Percentiles rank a stretch among this genome's conserved stretches.
phyloP scores from a whole-genome alignment of 257 asterid species.

The Mentha longifolia region DNA sequence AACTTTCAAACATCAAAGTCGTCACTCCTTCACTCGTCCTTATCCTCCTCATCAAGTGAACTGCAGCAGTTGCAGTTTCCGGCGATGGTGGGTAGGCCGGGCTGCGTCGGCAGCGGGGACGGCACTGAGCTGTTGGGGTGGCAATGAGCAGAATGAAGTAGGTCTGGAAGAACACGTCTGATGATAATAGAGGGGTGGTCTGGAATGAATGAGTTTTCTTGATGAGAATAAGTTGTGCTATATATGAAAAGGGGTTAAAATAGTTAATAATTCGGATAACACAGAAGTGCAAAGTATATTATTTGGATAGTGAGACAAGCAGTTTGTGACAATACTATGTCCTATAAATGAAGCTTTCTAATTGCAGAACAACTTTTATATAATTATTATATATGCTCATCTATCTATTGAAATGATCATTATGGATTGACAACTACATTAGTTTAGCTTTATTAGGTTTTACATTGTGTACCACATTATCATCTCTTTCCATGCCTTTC shows the following conservation, averaged over 20 bases:
- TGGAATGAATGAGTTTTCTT: not conserved
- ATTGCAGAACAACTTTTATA: not conserved
- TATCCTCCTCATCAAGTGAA: too few species aligned
- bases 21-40: too few species aligned
- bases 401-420: not conserved
- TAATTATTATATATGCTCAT: slow-evolving; percentile 1
- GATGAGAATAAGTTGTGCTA: not conserved
- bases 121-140: too few species aligned
- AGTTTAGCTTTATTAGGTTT: not conserved
- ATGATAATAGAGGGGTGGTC: not conserved
- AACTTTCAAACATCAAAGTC: too few species aligned
- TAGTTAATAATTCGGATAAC: not conserved
- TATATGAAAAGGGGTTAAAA: not conserved
- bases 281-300: not conserved
- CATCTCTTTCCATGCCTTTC: not conserved
- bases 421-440: not conserved
- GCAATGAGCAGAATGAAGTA: too few species aligned
- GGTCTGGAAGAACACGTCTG: not conserved
- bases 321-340: not conserved
- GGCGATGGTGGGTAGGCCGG: too few species aligned
- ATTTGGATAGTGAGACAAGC: not conserved
- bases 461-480: not conserved
- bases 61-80: too few species aligned
- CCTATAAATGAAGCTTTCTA: not conserved
- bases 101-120: too few species aligned